Evolutionary conservation across 805 yeast species (phyloP).

Genomic region (Zygoascus tannicola): DNA sequence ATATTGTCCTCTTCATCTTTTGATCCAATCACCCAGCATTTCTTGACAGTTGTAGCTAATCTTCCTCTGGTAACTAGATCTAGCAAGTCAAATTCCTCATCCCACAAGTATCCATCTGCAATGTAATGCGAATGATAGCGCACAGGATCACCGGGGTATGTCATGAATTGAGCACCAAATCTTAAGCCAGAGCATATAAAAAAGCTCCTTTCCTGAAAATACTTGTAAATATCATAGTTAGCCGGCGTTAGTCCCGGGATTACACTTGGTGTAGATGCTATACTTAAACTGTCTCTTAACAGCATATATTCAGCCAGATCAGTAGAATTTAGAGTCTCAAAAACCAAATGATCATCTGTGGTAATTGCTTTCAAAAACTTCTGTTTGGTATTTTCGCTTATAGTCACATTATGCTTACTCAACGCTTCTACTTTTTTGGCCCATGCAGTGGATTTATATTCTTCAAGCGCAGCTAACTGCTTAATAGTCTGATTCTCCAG

Average conservation of each 20-base stretch:
- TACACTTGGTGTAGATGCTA: not conserved
- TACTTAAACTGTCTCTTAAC: not conserved
- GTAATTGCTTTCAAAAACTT: constrained; percentile 2
- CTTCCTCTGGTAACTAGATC: constrained; percentile 79
- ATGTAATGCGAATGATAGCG: constrained; percentile 82
- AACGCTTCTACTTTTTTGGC: constrained; percentile 15
- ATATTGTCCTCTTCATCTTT: constrained; percentile 21
- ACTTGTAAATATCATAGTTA: constrained; percentile 32
- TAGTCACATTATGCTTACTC: constrained; percentile 9
- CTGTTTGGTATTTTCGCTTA: constrained; percentile 7
- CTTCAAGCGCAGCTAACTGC: constrained; percentile 15
- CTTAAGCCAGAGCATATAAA: constrained; percentile 75
- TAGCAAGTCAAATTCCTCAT: constrained; percentile 45
- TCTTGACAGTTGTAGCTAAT: constrained; percentile 86
- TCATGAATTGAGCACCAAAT: constrained; percentile 82
- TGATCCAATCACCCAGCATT: constrained; percentile 54
- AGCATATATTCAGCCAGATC: not conserved
- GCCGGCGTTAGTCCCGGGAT: constrained; percentile 8
- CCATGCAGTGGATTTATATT: constrained; percentile 14
- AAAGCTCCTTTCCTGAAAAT: constrained; percentile 39
- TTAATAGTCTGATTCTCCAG: constrained; percentile 12
- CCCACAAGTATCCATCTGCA: constrained; percentile 42
- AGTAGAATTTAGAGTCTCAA: constrained; percentile 7
- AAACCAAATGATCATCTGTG: not conserved
- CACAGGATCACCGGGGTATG: constrained; percentile 92